Percentiles rank a stretch among this genome's conserved stretches.
These are phyloP conservation scores for Penicillium coprophilum DNA, from an alignment of 495 filamentous ascomycete genomes.

Conservation along the genomic window DNA sequence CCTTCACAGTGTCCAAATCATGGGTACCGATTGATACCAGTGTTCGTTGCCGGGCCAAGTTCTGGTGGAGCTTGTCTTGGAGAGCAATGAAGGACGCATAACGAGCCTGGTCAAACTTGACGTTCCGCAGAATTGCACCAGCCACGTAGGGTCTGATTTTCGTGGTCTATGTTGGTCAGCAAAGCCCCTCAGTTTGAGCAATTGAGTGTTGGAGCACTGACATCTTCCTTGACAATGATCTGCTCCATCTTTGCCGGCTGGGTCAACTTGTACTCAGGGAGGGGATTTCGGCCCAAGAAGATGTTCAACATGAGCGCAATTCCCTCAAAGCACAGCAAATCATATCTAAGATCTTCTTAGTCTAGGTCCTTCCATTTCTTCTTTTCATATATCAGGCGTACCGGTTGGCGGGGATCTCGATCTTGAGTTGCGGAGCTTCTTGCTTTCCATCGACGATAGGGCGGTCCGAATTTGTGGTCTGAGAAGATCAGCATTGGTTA, in stretches of 20 bases:
- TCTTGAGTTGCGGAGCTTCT: conserved; percentile 90
- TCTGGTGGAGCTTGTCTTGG: conserved; percentile 97
- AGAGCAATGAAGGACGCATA: conserved; percentile 98
- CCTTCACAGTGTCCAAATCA: conserved; percentile 89
- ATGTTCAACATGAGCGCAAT: conserved; percentile 95
- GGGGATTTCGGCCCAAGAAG: conserved; percentile 70
- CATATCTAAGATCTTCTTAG: conserved; percentile 66
- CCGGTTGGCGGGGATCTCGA: conserved; percentile 97
- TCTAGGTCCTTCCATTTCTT: conserved; percentile 3
- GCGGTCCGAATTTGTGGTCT: conserved; percentile 71
- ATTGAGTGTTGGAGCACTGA: conserved; percentile 30
- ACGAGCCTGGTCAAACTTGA: conserved; percentile 85
- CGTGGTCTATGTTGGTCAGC: conserved; percentile 53
- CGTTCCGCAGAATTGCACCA: conserved; percentile 79
- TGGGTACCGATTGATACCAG: conserved; percentile 96
- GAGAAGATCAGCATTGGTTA: conserved; percentile 1
- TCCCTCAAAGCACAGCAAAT: conserved; percentile 97
- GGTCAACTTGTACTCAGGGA: conserved; percentile 76
- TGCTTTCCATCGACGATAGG: conserved; percentile 75
- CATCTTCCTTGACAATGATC: conserved; percentile 73
- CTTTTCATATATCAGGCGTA: conserved; percentile 30
- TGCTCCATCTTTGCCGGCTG: conserved; percentile 71
- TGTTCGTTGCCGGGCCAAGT: conserved; percentile 88
- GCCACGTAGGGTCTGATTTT: conserved; percentile 83
- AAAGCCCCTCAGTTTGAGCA: neutral